phyloP scores from a whole-genome alignment of 768 basidiomycete species.

The Trametes meyenii region DNA sequence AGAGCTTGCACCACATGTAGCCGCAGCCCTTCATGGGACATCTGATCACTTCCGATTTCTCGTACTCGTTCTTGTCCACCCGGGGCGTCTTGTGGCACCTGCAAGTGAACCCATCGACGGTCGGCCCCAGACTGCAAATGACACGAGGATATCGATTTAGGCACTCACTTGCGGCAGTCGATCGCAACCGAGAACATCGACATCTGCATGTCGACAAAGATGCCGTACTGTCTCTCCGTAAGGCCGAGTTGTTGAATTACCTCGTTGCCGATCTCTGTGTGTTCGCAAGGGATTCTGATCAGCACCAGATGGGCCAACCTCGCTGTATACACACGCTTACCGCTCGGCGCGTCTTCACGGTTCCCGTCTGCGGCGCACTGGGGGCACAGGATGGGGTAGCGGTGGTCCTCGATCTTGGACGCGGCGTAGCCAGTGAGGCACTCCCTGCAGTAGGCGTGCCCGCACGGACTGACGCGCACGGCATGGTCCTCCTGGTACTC shows the following conservation, averaged over 20 bases:
- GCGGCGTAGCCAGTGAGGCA: conserved; percentile 50
- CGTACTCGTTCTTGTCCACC: conserved; percentile 54
- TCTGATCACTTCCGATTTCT: conserved; percentile 41
- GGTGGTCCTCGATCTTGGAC: conserved; percentile 52
- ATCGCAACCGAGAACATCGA: conserved; percentile 44
- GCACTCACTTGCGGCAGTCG: conserved; percentile 53
- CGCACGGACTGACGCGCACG: conserved; percentile 47
- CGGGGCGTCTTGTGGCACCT: conserved; percentile 54
- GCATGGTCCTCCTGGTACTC: conserved; percentile 44
- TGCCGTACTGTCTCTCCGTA: conserved; percentile 41
- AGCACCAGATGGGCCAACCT: not conserved
- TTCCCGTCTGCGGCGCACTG: conserved; percentile 44
- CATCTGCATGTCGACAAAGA: conserved; percentile 52
- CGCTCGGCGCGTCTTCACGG: conserved; percentile 29
- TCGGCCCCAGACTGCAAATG: not conserved
- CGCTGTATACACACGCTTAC: conserved; percentile 25
- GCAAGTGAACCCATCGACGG: not conserved
- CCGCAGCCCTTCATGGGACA: conserved; percentile 54
- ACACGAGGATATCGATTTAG: not conserved
- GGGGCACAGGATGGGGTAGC: conserved; percentile 66
- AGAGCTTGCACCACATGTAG: conserved; percentile 63
- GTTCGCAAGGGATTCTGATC: not conserved
- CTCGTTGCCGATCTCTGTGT: conserved; percentile 42
- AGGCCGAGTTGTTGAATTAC: conserved; percentile 51
- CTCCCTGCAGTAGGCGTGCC: conserved; percentile 55